Percentiles rank a stretch among this genome's conserved stretches.
Evolutionary conservation across 2,329 filamentous ascomycete species (phyloP).

Genomic region (Amylocarpus encephaloides): DNA sequence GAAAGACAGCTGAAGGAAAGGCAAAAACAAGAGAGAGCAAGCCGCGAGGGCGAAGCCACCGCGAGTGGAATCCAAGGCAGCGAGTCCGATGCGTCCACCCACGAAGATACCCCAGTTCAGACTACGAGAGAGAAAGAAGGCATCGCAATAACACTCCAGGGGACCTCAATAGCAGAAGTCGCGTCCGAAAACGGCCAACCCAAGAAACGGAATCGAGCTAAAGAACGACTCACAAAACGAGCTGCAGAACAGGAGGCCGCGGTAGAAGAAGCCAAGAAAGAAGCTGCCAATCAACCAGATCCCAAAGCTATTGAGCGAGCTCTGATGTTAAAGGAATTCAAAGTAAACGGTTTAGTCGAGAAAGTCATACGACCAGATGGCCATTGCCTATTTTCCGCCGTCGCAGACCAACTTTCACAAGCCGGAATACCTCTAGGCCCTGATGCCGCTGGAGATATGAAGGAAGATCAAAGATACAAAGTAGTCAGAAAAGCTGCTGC

Average conservation of each 20-base stretch:
- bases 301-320: slow-evolving; percentile 62
- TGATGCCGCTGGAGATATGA: slow-evolving; percentile 25
- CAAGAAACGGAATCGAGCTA: slow-evolving; percentile 81
- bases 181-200: slow-evolving; percentile 23
- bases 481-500: slow-evolving; percentile 65
- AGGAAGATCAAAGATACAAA: slow-evolving; percentile 49
- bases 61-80: neutral
- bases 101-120: slow-evolving; percentile 3
- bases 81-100: neutral
- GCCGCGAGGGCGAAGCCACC: slow-evolving; percentile 31
- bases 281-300: slow-evolving; percentile 70
- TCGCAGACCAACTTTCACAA: slow-evolving; percentile 72
- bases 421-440: slow-evolving; percentile 40
- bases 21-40: slow-evolving; percentile 55
- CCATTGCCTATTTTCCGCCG: slow-evolving; percentile 88
- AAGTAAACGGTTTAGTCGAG: slow-evolving; percentile 59
- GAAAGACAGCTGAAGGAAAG: slow-evolving; percentile 60
- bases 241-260: slow-evolving; percentile 76
- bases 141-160: slow-evolving; percentile 18
- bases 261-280: slow-evolving; percentile 60
- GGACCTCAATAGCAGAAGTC: slow-evolving; percentile 19
- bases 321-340: slow-evolving; percentile 64
- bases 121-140: slow-evolving; percentile 13
- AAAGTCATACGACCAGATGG: slow-evolving; percentile 82
- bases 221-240: slow-evolving; percentile 81